Base-by-base conservation (phyloP, 1,284 basidiomycete genomes). In the Marasmius fiardii region DNA sequence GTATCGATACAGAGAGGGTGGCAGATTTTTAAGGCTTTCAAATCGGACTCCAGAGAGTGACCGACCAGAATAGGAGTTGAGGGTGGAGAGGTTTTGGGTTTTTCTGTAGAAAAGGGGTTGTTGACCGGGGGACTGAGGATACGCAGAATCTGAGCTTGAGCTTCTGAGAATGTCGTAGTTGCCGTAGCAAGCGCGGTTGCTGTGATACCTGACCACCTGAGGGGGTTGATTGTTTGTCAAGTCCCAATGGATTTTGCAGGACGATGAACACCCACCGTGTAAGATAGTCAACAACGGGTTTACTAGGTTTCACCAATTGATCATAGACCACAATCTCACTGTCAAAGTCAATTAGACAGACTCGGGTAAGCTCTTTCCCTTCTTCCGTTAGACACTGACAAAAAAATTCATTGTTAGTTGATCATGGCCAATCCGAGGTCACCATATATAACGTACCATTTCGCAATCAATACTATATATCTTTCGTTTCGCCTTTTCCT, bases 11-110 rank as follows among this genome's bases (percentile, higher is more conserved):
- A 92, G 44, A 82, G 74, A 0, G 93, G 86, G 64, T 96, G 90
- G 57, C 85, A 82, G 41, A 96, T 81, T 63, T 90, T 90, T 55
- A 98, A 80, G 0, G 90, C 90, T 60, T 83, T 84, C 33, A 97
- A 79, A 67, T 97, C 94, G 28, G 90, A 94, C 73, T 96, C 94
- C 49, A 97, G 83, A 2, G 93, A 95, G 68, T 97, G 95, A 0
- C 95, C 95, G n/a, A 97, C 76, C 16, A 97, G 84, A 63, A 95
- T 89, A 1, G 93, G 92, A 0, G 86, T 87, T 0, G 84, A 81
- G 1, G 77, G 78, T n/a, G 66, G 62, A n/a, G n/a, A n/a, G 14
- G 66, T 58, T 49, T 18, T 64, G 61, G 57, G 72, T 67, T 44
- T 18, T 12, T 41, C 35, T 51, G 63, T 61, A 8, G 66, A 74